These are phyloP conservation scores for Xerocomus amazonicus DNA, from an alignment of 1,284 basidiomycete species.

Conservation along the genomic window DNA sequence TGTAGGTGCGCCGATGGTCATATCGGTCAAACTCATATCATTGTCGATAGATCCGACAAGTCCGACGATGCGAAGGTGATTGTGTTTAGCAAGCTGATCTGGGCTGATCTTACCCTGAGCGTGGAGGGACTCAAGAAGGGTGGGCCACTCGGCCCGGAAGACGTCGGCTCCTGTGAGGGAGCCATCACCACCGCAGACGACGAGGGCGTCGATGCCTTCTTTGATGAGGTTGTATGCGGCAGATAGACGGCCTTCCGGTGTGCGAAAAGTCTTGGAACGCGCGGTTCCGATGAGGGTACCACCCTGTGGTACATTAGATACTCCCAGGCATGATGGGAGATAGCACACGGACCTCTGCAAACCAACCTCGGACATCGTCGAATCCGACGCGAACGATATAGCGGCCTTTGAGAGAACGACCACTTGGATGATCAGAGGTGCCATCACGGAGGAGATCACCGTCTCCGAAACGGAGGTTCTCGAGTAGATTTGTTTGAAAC, in stretches of 20 bases:
- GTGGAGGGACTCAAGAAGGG: constrained; percentile 69
- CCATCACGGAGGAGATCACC: constrained; percentile 88
- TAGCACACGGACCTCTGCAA: constrained; percentile 63
- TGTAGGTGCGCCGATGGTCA: constrained; percentile 95
- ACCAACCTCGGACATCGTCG: constrained; percentile 97
- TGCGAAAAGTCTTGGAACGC: constrained; percentile 85
- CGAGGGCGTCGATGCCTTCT: constrained; percentile 95
- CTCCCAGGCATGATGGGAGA: neutral
- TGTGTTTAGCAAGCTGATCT: constrained; percentile 67
- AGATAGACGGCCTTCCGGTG: constrained; percentile 78
- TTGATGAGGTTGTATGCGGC: constrained; percentile 92
- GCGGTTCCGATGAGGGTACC: constrained; percentile 97
- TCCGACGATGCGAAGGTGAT: constrained; percentile 93
- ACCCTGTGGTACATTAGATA: constrained; percentile 51
- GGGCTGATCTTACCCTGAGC: constrained; percentile 72
- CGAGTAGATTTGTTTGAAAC: constrained; percentile 42
- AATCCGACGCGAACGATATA: constrained; percentile 97
- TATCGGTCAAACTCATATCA: constrained; percentile 96
- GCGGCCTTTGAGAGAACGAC: constrained; percentile 77
- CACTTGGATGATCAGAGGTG: constrained; percentile 68
- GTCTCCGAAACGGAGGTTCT: constrained; percentile 85
- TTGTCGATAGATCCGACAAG: constrained; percentile 99
- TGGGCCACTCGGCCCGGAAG: constrained; percentile 92
- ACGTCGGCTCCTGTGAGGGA: constrained; percentile 94
- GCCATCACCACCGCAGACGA: constrained; percentile 96